phyloP scores from a whole-genome alignment of 140 eudicot species.

The Anethum foeniculum region DNA sequence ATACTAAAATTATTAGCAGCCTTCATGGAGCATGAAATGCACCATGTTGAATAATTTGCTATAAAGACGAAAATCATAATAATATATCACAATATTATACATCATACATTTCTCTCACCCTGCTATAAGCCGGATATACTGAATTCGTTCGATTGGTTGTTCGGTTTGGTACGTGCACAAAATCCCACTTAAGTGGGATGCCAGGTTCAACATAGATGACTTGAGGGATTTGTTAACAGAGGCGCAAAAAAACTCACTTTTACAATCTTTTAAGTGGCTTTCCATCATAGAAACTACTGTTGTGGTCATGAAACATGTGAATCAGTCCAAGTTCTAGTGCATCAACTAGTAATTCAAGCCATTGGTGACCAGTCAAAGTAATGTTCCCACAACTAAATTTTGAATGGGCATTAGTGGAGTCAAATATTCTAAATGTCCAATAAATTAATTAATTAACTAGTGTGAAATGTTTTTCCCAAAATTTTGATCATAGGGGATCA shows the following conservation, averaged over 20 bases:
- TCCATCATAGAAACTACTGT: neutral
- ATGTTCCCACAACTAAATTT: neutral
- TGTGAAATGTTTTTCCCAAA: neutral
- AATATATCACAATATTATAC: neutral
- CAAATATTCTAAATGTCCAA: neutral
- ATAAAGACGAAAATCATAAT: neutral
- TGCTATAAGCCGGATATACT: too few species aligned
- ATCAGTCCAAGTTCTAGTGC: neutral
- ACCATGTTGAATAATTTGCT: neutral
- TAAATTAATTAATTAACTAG: neutral
- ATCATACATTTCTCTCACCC: too few species aligned
- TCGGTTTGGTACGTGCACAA: neutral
- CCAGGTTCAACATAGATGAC: neutral
- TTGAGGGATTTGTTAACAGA: neutral
- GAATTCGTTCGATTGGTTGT: too few species aligned
- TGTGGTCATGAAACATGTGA: conserved; percentile 4
- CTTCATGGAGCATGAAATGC: neutral
- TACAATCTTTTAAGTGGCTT: neutral
- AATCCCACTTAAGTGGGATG: neutral
- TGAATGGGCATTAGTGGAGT: neutral
- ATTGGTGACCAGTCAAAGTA: neutral
- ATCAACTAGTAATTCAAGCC: neutral
- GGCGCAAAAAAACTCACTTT: neutral
- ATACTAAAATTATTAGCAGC: neutral
- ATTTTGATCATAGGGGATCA: neutral